Base-by-base conservation (phyloP, 495 filamentous ascomycete species). In the Apiosordaria backusii region DNA sequence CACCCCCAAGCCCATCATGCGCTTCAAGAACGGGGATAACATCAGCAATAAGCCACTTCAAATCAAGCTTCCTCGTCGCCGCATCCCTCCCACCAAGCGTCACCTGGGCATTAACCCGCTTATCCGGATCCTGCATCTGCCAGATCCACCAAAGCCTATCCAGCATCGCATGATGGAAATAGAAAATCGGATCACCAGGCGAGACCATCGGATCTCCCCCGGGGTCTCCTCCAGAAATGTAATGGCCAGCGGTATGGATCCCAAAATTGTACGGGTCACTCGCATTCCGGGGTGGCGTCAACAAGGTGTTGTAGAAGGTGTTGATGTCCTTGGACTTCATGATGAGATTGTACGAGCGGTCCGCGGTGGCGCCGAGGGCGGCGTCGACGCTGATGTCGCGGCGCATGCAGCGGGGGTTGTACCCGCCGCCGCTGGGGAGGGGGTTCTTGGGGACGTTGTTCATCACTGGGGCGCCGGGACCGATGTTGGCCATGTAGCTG, bases 121-220 rank as follows among this genome's bases (percentile, higher is more conserved):
- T 66, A 21, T 71, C 69, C 5, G 67, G 66, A 16, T 71, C 67
- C 67, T 68, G 66, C 66, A 71, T 66, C 50, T 90, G 86, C 87
- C 88, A 90, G 21, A 86, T 85, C 81, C 84, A 86, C 81, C 82
- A 90, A 3, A 84, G 61, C 18, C 85, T 83, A 73, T 90, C 88
- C 60, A 90, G 78, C 80, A 81, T 81, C 22, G 78, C 82, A 70
- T 90, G 87, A 72, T 90, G 87, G 23, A 85, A 78, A 71, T 77
- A 90, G 76, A 90, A 90, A 15, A 78, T 80, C 18, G 87, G 86
- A 64, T 89, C 87, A n/a, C 85, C 83, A 5, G 86, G 83, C 27
- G 79, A 84, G 9, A 76, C 76, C 70, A 79, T 87, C 25, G 84
- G 73, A 75, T 87, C 86, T 22, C 84, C 81, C 4, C 83, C 84